Percentiles rank a stretch among this genome's conserved stretches.
Conservation (phyloP, 805 yeast genomes). For the Cyberlindnera euphorbiae region DNA sequence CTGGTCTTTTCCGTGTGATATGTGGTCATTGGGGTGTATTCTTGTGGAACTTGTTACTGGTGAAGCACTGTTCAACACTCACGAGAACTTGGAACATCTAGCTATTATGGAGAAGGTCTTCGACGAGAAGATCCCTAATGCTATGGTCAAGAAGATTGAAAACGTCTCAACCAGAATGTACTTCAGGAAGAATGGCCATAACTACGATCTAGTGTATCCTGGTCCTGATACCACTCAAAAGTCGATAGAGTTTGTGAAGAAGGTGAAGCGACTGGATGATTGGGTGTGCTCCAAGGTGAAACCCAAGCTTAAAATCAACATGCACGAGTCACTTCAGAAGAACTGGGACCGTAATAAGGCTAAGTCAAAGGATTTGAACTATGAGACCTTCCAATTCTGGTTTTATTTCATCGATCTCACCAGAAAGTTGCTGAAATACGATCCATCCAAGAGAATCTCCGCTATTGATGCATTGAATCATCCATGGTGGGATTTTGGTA, state of each 20-base stretch:
- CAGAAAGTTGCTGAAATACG: conserved; percentile 59
- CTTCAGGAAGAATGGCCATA: conserved; percentile 13
- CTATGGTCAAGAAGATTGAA: conserved; percentile 28
- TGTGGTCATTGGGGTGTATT: conserved; percentile 96
- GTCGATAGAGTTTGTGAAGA: conserved; percentile 33
- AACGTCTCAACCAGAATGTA: conserved; percentile 6
- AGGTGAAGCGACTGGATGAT: conserved; percentile 38
- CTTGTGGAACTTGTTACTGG: conserved; percentile 89
- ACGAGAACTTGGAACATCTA: conserved; percentile 89
- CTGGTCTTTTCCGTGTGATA: conserved; percentile 95
- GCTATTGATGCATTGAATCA: conserved; percentile 75
- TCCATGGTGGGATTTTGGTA: conserved; percentile 72
- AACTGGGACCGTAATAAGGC: conserved; percentile 20
- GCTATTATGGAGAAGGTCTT: conserved; percentile 89
- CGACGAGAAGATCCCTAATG: conserved; percentile 43
- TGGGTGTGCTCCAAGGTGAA: conserved; percentile 36
- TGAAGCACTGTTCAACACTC: conserved; percentile 90
- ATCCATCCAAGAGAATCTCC: conserved; percentile 66
- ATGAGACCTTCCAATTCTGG: conserved; percentile 77
- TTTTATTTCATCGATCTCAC: conserved; percentile 70
- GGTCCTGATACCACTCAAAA: conserved; percentile 34
- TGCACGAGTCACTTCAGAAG: conserved; percentile 16
- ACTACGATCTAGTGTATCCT: conserved; percentile 33
- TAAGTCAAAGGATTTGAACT: conserved; percentile 36
- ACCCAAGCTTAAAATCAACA: conserved; percentile 23